These are phyloP conservation scores for Pseudocercospora fuligena DNA, from an alignment of 2,329 filamentous ascomycete genomes.

Conservation along the genomic window DNA sequence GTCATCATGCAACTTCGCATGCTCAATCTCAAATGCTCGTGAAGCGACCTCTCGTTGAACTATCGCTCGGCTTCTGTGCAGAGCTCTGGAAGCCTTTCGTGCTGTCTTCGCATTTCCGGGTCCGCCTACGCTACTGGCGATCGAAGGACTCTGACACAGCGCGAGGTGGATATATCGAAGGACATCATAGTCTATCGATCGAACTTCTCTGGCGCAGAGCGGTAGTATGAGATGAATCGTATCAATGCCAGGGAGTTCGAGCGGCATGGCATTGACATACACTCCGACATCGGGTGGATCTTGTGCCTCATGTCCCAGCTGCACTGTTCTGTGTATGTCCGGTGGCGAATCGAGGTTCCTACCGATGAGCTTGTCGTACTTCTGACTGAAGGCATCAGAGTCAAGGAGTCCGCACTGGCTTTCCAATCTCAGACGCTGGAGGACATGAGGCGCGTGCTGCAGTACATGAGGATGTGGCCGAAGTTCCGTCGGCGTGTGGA, in stretches of 20 bases:
- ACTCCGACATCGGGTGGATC: not conserved
- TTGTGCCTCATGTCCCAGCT: slow-evolving; percentile 13
- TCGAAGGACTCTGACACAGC: not conserved
- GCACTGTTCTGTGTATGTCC: not conserved
- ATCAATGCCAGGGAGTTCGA: slow-evolving; percentile 15
- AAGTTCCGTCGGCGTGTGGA: slow-evolving; percentile 1
- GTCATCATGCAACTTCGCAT: not conserved
- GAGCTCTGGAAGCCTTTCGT: not conserved
- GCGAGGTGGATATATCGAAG: slow-evolving; percentile 12
- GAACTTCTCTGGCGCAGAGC: slow-evolving; percentile 14
- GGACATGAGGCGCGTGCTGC: slow-evolving; percentile 15
- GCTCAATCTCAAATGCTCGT: not conserved
- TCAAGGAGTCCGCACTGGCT: slow-evolving; percentile 18
- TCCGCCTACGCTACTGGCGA: too few species aligned
- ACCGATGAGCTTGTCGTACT: not conserved
- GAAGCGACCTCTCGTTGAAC: not conserved
- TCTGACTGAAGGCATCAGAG: slow-evolving; percentile 11
- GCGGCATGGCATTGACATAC: slow-evolving; percentile 5
- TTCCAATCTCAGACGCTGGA: slow-evolving; percentile 15
- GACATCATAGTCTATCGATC: slow-evolving; percentile 11
- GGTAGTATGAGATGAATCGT: slow-evolving; percentile 17
- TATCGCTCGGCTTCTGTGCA: not conserved
- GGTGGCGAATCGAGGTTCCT: not conserved
- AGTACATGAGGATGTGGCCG: not conserved
- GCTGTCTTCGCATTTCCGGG: not conserved